A percentile compares a stretch with the other conserved stretches of the same genome.
Evolutionary conservation across 768 basidiomycete species (phyloP).

Genomic region (Tricholoma furcatifolium): DNA sequence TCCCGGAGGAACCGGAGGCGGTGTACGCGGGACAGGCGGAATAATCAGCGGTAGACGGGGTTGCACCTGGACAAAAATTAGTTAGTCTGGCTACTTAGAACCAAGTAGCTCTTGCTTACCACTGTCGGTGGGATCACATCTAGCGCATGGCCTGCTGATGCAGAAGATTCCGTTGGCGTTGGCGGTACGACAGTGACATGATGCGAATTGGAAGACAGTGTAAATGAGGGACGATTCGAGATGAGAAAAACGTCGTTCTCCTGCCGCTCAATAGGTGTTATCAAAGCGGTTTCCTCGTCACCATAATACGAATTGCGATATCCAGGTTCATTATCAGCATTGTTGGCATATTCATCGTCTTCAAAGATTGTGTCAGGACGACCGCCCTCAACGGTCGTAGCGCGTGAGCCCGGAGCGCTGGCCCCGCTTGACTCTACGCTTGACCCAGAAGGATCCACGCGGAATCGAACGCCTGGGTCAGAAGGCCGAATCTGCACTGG

Average conservation of each 20-base stretch:
- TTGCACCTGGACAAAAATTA: not conserved
- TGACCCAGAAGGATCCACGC: slow-evolving; percentile 16
- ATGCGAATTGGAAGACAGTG: slow-evolving; percentile 14
- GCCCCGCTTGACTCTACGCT: slow-evolving; percentile 10
- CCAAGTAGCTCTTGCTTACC: not conserved
- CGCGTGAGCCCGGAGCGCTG: slow-evolving; percentile 3
- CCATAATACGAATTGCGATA: slow-evolving; percentile 2
- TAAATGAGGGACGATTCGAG: slow-evolving; percentile 13
- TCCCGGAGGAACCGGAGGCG: slow-evolving; percentile 15
- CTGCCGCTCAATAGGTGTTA: slow-evolving; percentile 8
- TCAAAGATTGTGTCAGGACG: slow-evolving; percentile 17
- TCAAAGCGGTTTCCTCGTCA: slow-evolving; percentile 15
- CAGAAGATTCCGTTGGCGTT: slow-evolving; percentile 18
- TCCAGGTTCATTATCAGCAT: not conserved
- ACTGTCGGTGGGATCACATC: not conserved
- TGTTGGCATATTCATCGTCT: slow-evolving; percentile 13
- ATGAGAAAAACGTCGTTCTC: slow-evolving; percentile 19
- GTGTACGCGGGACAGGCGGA: slow-evolving; percentile 17
- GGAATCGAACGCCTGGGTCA: slow-evolving; percentile 15
- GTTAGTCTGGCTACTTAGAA: not conserved
- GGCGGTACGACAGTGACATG: slow-evolving; percentile 18
- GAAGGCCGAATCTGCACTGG: slow-evolving; percentile 11
- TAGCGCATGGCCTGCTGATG: not conserved
- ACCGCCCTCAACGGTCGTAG: slow-evolving; percentile 2
- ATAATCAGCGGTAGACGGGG: slow-evolving; percentile 3